Conservation (phyloP, 1,284 basidiomycete genomes). For the Sparassis latifolia region DNA sequence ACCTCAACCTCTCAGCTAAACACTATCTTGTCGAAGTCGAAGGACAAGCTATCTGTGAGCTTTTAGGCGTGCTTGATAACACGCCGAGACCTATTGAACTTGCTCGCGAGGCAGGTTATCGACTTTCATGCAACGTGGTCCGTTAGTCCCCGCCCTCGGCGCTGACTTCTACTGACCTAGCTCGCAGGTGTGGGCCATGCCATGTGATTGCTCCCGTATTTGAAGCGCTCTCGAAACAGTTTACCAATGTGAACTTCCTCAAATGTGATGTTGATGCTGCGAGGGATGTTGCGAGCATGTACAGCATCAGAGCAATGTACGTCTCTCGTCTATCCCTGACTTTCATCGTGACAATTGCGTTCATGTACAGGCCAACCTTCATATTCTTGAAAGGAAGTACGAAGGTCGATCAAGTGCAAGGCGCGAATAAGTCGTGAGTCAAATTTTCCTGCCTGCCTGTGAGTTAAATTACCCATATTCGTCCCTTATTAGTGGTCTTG, state of each 20-base stretch:
- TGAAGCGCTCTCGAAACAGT: conserved; percentile 60
- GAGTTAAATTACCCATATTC: neutral
- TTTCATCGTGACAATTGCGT: neutral
- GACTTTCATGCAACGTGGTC: conserved; percentile 80
- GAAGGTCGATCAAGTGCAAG: conserved; percentile 63
- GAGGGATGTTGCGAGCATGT: conserved; percentile 53
- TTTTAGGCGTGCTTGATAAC: neutral
- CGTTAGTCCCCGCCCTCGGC: conserved; percentile 4
- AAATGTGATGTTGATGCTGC: conserved; percentile 77
- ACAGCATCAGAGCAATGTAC: conserved; percentile 63
- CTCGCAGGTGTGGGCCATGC: conserved; percentile 71
- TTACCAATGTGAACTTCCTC: conserved; percentile 65
- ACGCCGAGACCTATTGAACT: neutral
- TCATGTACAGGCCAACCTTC: conserved; percentile 63
- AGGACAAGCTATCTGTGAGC: conserved; percentile 59
- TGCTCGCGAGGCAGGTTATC: conserved; percentile 48
- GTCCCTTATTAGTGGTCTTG: conserved; percentile 40
- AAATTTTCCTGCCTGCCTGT: neutral
- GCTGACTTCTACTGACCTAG: neutral
- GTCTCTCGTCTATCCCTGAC: conserved; percentile 12
- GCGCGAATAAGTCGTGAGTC: conserved; percentile 58
- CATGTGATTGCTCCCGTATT: conserved; percentile 70
- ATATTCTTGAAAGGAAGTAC: conserved; percentile 63
- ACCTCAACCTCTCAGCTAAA: conserved; percentile 57
- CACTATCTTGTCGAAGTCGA: conserved; percentile 49